Evolutionary conservation across 1,284 basidiomycete genomes (phyloP), one percentile per base, ranked within the genome.

Genomic region (Ceraceosorus bombacis): DNA sequence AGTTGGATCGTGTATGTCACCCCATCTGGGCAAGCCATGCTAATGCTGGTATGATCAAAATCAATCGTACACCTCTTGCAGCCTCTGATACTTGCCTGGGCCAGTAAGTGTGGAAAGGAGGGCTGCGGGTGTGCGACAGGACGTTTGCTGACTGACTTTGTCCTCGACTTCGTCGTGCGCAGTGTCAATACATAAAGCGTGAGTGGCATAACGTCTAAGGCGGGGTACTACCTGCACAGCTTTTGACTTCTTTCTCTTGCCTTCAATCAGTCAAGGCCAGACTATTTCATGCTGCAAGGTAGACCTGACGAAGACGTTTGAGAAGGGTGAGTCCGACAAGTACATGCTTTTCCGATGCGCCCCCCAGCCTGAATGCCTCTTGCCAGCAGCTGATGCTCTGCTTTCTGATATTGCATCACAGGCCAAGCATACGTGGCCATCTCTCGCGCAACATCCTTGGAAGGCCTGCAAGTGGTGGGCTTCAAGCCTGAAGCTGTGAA

Each of bases 341-440:
- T 36, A n/a, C 27, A 27, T 27, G 27, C 27, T 27, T 27, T 27
- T 27, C 2, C 27, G 27, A 3, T 27, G 27, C 27, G 13, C 12
- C 27, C 2, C 50, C 4, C 13, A 4, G n/a, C 50, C 50, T 36
- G 2, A 2, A 15, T 51, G n/a, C 50, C 10, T 2, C 13, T 15
- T 10, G 27, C 9, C 50, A 12, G 50, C 17, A 12, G 10, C 50
- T 36, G 1, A 41, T 38, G 41, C 58, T 27, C 37, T 13, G 43
- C 41, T 27, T 1, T 27, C 27, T 27, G 27, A 27, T 27, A 27
- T 27, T 27, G 27, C 8, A 49, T 39, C 2, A 5, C 53, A 53
- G 63, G 72, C 41, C 90, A 91, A 81, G 91, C 91, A 41, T 97
- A 98, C 72, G 93, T 97, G 39, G 94, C 95, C 0, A 82, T 98